Base-by-base conservation (phyloP, 208 protist genomes). In the Kentomonas sorsogonicus region DNA sequence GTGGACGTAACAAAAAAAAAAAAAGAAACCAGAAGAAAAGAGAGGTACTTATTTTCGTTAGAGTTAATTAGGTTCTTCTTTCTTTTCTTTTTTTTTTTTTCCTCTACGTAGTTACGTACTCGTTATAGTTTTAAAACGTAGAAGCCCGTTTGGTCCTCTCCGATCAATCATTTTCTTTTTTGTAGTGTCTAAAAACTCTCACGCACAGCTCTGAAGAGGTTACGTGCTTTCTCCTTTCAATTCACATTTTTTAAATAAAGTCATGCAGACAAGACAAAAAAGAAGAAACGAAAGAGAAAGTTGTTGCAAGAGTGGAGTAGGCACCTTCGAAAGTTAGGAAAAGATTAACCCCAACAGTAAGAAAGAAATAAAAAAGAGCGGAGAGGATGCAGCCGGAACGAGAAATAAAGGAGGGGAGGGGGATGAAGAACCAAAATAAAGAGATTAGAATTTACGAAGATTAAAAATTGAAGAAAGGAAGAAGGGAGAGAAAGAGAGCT, bases 281-380 rank as follows among this genome's bases (percentile, higher is more conserved):
- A 7, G 22, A 26, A 5, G 41, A 25, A 9, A 30, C 47, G 50
- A 62, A 18, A 23, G 22, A 48, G 43, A 18, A 26, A 48, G 25
- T 9, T 6, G 7, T 20, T 48, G 11, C 25, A 48, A 6, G 25
- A 48, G 43, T 6, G 25, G 22, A 20, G 22, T 15, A 18, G 43
- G n/a, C n/a, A n/a, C n/a, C n/a, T n/a, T n/a, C n/a, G n/a, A n/a
- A n/a, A n/a, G n/a, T n/a, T n/a, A n/a, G n/a, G n/a, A n/a, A n/a
- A n/a, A n/a, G n/a, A n/a, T n/a, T n/a, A n/a, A n/a, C n/a, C n/a
- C n/a, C n/a, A 30, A 53, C 43, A 51, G 26, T 63, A 48, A 50
- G 7, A 29, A 64, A 62, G 46, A 65, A 70, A 1, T 54, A 40
- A 53, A 69, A 60, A 59, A 60, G 31, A 27, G 38, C 16, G 38